These are phyloP conservation scores for Candida gorgasii DNA, from an alignment of 805 yeast species.

Conservation along the genomic window DNA sequence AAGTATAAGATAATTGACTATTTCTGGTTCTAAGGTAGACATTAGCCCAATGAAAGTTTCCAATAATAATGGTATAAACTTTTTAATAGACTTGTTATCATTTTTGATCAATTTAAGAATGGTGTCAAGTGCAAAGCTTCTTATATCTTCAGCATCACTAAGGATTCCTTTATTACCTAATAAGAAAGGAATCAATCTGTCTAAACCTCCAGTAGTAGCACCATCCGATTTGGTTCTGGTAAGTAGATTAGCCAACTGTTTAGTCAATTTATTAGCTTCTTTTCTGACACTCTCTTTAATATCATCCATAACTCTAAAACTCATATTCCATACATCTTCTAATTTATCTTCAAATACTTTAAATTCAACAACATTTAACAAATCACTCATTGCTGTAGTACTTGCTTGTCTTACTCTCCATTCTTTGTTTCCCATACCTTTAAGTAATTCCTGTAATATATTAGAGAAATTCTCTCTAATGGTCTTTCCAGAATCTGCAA, in stretches of 20 bases:
- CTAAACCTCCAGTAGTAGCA: slow-evolving; percentile 49
- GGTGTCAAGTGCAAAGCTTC: slow-evolving; percentile 71
- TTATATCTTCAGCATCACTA: slow-evolving; percentile 84
- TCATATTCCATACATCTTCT: slow-evolving; percentile 81
- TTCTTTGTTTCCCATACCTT: slow-evolving; percentile 75
- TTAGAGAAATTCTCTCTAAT: slow-evolving; percentile 53
- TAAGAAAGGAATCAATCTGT: slow-evolving; percentile 71
- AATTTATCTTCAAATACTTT: slow-evolving; percentile 51
- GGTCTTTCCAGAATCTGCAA: slow-evolving; percentile 57
- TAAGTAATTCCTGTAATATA: slow-evolving; percentile 64
- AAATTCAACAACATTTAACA: slow-evolving; percentile 61
- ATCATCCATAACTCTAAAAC: slow-evolving; percentile 89
- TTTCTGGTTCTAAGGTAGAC: slow-evolving; percentile 91
- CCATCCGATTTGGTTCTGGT: slow-evolving; percentile 39
- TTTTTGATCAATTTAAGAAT: slow-evolving; percentile 69
- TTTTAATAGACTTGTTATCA: slow-evolving; percentile 58
- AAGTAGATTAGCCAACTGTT: slow-evolving; percentile 61
- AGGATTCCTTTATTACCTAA: slow-evolving; percentile 76
- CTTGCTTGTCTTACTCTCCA: slow-evolving; percentile 95
- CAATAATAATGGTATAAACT: slow-evolving; percentile 67
- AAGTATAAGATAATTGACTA: slow-evolving; percentile 77
- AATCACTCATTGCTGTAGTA: slow-evolving; percentile 65
- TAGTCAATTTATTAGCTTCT: slow-evolving; percentile 72
- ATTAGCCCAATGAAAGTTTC: slow-evolving; percentile 69
- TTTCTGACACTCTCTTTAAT: slow-evolving; percentile 89